phyloP scores from a whole-genome alignment of 768 basidiomycete species.

The Roridomyces roridus region DNA sequence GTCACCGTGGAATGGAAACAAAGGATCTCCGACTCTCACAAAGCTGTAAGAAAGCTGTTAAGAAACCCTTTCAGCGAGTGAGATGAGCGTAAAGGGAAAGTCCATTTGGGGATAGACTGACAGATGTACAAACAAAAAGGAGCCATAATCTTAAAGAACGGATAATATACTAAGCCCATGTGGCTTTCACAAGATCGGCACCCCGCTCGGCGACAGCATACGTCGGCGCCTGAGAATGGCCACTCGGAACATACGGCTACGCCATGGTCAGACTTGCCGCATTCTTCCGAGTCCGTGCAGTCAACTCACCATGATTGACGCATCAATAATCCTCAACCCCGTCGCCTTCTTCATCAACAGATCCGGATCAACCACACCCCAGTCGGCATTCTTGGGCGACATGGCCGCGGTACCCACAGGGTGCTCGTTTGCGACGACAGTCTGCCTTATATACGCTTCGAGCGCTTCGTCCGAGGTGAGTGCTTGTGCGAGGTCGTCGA shows the following conservation, averaged over 20 bases:
- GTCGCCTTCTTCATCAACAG: slow-evolving; percentile 38
- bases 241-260: slow-evolving; percentile 9
- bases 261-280: not conserved
- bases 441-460: slow-evolving; percentile 30
- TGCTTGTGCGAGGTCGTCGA: slow-evolving; percentile 27
- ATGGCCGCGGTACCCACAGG: slow-evolving; percentile 36
- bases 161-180: slow-evolving; percentile 17
- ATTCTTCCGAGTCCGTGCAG: too few species aligned
- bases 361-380: slow-evolving; percentile 42
- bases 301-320: slow-evolving; percentile 43
- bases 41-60: too few species aligned
- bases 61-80: too few species aligned
- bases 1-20: too few species aligned
- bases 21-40: too few species aligned
- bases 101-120: too few species aligned
- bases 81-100: too few species aligned
- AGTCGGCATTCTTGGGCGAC: slow-evolving; percentile 29
- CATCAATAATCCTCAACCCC: slow-evolving; percentile 45
- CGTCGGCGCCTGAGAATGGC: slow-evolving; percentile 16
- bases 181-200: slow-evolving; percentile 16
- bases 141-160: too few species aligned
- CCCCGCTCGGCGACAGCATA: slow-evolving; percentile 22
- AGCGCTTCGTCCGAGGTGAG: slow-evolving; percentile 33
- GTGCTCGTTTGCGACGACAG: slow-evolving; percentile 30
- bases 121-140: too few species aligned